phyloP scores from a whole-genome alignment of 2,329 filamentous ascomycete genomes.

The Stemphylium vesicarium region DNA sequence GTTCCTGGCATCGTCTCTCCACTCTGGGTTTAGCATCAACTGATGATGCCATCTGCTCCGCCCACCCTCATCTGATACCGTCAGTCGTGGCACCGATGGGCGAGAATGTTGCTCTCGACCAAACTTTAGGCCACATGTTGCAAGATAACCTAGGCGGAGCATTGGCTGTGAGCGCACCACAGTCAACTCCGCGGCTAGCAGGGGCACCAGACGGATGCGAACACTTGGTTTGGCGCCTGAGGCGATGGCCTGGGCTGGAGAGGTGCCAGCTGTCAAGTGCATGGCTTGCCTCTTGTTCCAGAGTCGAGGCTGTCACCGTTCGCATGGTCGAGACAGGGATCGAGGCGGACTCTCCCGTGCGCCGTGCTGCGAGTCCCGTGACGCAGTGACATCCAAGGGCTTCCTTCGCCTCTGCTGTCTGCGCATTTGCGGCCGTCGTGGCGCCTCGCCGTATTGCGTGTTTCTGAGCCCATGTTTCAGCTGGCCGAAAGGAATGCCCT shows the following conservation, averaged over 20 bases:
- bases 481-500: conserved; percentile 27
- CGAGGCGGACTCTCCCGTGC: conserved; percentile 31
- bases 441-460: conserved; percentile 23
- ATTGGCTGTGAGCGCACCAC: conserved; percentile 14
- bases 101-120: conserved; percentile 20
- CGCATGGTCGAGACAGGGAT: conserved; percentile 41
- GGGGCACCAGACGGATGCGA: conserved; percentile 41
- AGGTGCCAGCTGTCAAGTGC: conserved; percentile 30
- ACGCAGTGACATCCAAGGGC: conserved; percentile 21
- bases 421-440: conserved; percentile 20
- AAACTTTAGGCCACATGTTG: conserved; percentile 36
- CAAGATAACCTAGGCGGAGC: conserved; percentile 12
- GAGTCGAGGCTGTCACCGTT: conserved; percentile 41
- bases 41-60: conserved; percentile 23
- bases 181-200: conserved; percentile 11
- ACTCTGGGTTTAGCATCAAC: conserved; percentile 14
- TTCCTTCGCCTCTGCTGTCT: not conserved
- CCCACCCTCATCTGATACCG: conserved; percentile 30
- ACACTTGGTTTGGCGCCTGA: conserved; percentile 46
- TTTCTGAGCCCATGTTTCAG: conserved; percentile 39
- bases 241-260: conserved; percentile 30
- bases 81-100: conserved; percentile 39
- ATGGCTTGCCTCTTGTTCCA: conserved; percentile 23
- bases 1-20: conserved; percentile 20
- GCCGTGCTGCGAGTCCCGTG: conserved; percentile 35